Conservation (phyloP, 306 rosid genomes). For the Trichosanthes cucumerina region DNA sequence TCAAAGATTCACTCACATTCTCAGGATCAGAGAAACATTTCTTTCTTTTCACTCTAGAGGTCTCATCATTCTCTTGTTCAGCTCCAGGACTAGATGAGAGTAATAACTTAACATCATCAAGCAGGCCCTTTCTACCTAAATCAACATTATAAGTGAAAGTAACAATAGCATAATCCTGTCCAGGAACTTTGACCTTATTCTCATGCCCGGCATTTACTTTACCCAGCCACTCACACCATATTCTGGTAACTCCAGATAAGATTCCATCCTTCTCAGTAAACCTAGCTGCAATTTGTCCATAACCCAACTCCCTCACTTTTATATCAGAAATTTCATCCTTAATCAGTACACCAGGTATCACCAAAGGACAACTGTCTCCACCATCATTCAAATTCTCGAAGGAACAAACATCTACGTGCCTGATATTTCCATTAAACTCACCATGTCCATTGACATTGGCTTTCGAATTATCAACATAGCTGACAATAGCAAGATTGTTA, state of each 20-base stretch:
- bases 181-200: conserved; percentile 25
- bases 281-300: conserved; percentile 66
- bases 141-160: conserved; percentile 52
- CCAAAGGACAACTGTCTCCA: conserved; percentile 15
- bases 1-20: conserved; percentile 35
- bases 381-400: conserved; percentile 11
- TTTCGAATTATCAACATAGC: conserved; percentile 27
- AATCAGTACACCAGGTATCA: conserved; percentile 51
- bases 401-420: conserved; percentile 24
- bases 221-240: conserved; percentile 98
- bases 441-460: conserved; percentile 3
- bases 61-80: conserved; percentile 26
- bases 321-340: conserved; percentile 47
- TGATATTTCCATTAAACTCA: conserved; percentile 6
- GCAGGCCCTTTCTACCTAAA: conserved; percentile 51
- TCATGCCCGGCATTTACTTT: conserved; percentile 20
- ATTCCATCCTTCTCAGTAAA: conserved; percentile 37
- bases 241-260: conserved; percentile 38
- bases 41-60: conserved; percentile 39
- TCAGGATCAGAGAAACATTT: conserved; percentile 43
- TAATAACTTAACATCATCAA: conserved; percentile 40
- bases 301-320: conserved; percentile 42
- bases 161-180: conserved; percentile 53
- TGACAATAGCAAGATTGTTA: conserved; percentile 52
- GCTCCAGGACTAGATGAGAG: conserved; percentile 34